Base-by-base conservation (phyloP, 192 early-diverging fungal genomes). In the Haplosporangium gracile region DNA sequence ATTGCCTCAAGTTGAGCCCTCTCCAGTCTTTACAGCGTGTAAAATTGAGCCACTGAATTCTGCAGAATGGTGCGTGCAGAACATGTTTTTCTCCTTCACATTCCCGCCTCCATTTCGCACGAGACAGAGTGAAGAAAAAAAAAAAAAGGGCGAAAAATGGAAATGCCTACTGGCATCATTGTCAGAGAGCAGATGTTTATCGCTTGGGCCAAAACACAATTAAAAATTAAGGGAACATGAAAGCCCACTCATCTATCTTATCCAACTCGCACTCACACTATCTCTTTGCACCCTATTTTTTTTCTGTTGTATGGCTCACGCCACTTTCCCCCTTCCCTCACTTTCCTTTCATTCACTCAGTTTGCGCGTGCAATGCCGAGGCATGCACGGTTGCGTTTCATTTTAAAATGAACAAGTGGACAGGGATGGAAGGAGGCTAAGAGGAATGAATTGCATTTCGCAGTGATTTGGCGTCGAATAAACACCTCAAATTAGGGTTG, bases 51-150 rank as follows among this genome's bases (percentile, higher is more conserved):
- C 9, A 32, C 29, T 32, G 29, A 65, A 38, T 38, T 15, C 15
- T 26, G 7, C 16, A 40, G 5, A 38, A 70, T 75, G 47, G 36
- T 22, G 57, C 36, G 57, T 75, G 49, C 32, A 20, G 43, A 20
- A 2, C 20, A 45, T 72, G 71, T 26, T 45, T 29, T 13, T 26
- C 51, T 75, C 39, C 24, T 65, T 43, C 47, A 38, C 36, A 22
- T 53, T 51, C 57, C 2, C 36, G n/a, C 51, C 22, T 38, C 81
- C 75, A 82, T 77, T 76, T 82, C 81, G 63, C 76, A 57, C 26
- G 43, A 71, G 75, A 75, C 75, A 42, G 57, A 36, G 75, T 68
- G 8, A 15, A 16, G 39, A 29, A 63, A n/a, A 55, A 38, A 55
- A 47, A 38, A 39, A 32, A 38, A 32, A 16, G 7, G 77, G 38